Evolutionary conservation across 2,329 filamentous ascomycete genomes (phyloP).

Genomic region (Teratosphaeria viscida): DNA sequence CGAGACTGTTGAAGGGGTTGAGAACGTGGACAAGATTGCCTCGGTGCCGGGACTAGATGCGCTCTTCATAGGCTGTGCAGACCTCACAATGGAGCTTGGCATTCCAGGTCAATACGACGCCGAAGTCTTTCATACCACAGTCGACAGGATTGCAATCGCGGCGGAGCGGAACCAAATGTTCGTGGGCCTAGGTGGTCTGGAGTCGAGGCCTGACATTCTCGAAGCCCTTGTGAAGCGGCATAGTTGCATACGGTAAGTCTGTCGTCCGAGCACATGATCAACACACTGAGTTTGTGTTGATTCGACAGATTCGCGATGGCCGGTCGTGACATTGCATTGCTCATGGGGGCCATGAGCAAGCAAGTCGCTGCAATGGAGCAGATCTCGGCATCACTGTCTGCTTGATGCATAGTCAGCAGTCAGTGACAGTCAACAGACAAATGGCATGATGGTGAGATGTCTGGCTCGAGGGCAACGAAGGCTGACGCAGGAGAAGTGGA

Average conservation of each 20-base stretch:
- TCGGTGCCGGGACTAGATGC: neutral
- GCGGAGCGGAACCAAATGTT: neutral
- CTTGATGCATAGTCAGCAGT: neutral
- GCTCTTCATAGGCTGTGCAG: neutral
- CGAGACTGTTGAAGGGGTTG: neutral
- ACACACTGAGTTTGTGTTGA: neutral
- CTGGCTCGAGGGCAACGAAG: no score
- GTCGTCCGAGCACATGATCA: neutral
- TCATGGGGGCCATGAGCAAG: neutral
- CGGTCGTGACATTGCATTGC: neutral
- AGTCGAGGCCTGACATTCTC: neutral
- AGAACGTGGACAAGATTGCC: neutral
- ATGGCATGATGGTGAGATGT: no score
- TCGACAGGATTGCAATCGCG: neutral
- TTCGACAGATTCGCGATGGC: neutral
- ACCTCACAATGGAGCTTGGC: neutral
- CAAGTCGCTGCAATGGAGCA: neutral
- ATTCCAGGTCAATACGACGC: neutral
- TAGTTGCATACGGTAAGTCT: neutral
- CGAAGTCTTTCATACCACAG: neutral
- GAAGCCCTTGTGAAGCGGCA: neutral
- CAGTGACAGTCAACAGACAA: no score
- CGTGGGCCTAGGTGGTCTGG: neutral
- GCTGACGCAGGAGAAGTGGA: no score
- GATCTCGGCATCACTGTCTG: neutral